Evolutionary conservation across 2,329 filamentous ascomycete genomes (phyloP).

Genomic region (Graphilbum fragrans): DNA sequence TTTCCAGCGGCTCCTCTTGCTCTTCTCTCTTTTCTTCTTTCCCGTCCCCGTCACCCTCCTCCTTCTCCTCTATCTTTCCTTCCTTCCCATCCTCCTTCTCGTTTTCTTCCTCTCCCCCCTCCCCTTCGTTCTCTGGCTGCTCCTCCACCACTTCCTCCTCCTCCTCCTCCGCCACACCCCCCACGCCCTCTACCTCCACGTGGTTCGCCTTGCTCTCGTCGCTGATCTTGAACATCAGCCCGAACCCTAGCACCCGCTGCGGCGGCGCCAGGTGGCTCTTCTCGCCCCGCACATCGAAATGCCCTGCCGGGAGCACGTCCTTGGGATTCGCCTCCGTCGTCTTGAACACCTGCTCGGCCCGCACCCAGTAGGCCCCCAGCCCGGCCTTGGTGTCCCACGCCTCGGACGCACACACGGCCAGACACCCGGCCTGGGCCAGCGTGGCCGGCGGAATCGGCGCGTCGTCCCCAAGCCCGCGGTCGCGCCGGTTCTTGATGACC

Average conservation of each 20-base stretch:
- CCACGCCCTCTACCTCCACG: constrained; percentile 17
- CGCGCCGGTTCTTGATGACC: constrained; percentile 63
- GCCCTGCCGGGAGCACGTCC: constrained; percentile 66
- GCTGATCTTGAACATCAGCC: constrained; percentile 76
- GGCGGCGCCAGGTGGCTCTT: constrained; percentile 88
- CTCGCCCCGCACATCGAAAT: constrained; percentile 70
- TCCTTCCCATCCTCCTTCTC: background rate
- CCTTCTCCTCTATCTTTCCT: background rate
- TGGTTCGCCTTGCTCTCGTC: constrained; percentile 77
- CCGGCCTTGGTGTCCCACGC: constrained; percentile 96
- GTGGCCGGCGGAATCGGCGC: constrained; percentile 87
- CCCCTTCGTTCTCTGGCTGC: constrained; percentile 5
- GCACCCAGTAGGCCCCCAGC: constrained; percentile 95
- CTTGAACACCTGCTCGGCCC: constrained; percentile 82
- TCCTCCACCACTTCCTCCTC: constrained; percentile 12
- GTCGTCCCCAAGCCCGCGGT: constrained; percentile 34
- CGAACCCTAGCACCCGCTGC: constrained; percentile 78
- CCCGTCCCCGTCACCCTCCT: background rate
- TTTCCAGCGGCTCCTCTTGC: background rate
- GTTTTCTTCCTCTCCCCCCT: background rate
- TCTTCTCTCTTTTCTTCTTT: background rate
- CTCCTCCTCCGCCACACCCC: constrained; percentile 1
- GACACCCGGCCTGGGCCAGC: constrained; percentile 74
- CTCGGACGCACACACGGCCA: constrained; percentile 73
- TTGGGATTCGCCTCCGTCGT: constrained; percentile 57